Base-by-base conservation (phyloP, 352 stramenopile species). In the Pilasporangium apinafurcum region DNA sequence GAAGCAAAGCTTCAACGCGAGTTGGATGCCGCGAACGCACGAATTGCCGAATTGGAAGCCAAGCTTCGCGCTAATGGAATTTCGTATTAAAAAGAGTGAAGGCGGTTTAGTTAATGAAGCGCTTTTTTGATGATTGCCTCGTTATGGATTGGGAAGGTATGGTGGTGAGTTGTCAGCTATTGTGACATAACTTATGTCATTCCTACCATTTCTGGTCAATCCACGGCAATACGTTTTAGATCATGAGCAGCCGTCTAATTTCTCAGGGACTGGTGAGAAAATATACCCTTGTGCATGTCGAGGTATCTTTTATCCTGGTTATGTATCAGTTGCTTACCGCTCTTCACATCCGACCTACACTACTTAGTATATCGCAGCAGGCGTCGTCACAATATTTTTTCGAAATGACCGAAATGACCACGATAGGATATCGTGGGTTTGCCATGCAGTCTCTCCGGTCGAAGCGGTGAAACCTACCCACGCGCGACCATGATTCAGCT, bases 381-480 rank as follows among this genome's bases (percentile, higher is more conserved):
- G 32, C 7, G 55, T 62, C 7, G 34, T 44, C n/a, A 56, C 35
- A 39, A 65, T 54, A 16, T 62, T 62, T 13, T 39, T 41, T 1
- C 82, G 65, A 8, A 88, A 62, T 18, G 65, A 82, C 5, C 68
- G 48, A 37, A 96, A 96, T 12, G 51, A 49, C 83, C 84, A 96
- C 8, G 68, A 77, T 13, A 96, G 46, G 29, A 97, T 68, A 37
- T 97, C 85, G 32, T 97, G 86, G 3, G 71, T 72, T 65, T 97
- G 90, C 68, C 78, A 97, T 21, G 82, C 78, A 0, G 59, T 62
- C 35, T 54, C 64, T 5, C 86, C 87, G 1, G 92, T 97, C 22
- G 86, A 70, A 2, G 83, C 85, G 1, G 92, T 96, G 52, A 97
- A 96, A n/a, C 92, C 92, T 0, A 97, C 83, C 62, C 71, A 97